Evolutionary conservation across 495 filamentous ascomycete genomes (phyloP).

Genomic region (Evernia prunastri): DNA sequence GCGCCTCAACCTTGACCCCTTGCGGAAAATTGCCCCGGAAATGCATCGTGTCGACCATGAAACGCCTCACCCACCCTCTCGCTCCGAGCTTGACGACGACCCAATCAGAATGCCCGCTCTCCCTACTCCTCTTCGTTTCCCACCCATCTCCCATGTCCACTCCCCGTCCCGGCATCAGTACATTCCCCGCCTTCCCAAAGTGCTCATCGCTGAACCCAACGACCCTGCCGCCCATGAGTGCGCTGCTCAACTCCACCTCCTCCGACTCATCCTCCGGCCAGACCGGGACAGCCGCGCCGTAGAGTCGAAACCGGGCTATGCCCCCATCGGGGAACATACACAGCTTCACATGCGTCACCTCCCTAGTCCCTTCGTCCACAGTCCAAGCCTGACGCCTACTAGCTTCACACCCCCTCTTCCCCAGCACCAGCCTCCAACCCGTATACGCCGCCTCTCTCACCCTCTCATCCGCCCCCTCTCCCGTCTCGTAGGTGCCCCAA

Average conservation of each 20-base stretch:
- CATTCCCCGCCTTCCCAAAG: slow-evolving; percentile 75
- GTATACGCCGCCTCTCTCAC: slow-evolving; percentile 51
- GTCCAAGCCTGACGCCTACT: slow-evolving; percentile 73
- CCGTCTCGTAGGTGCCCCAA: slow-evolving; percentile 61
- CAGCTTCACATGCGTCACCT: slow-evolving; percentile 76
- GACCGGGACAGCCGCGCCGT: slow-evolving; percentile 68
- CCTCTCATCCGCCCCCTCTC: slow-evolving; percentile 50
- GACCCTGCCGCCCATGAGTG: slow-evolving; percentile 72
- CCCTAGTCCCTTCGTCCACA: slow-evolving; percentile 46
- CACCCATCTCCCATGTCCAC: slow-evolving; percentile 93
- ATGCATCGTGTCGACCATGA: slow-evolving; percentile 82
- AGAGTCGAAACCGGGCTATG: slow-evolving; percentile 81
- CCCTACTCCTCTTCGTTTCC: slow-evolving; percentile 79
- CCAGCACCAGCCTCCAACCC: slow-evolving; percentile 70
- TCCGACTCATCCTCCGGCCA: slow-evolving; percentile 54
- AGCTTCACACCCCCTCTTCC: slow-evolving; percentile 64
- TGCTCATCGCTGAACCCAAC: slow-evolving; percentile 77
- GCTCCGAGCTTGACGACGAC: slow-evolving; percentile 70
- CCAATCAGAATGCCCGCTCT: slow-evolving; percentile 79
- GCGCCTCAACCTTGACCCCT: slow-evolving; percentile 51
- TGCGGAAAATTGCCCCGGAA: slow-evolving; percentile 88
- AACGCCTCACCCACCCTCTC: slow-evolving; percentile 58
- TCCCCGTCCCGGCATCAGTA: slow-evolving; percentile 78
- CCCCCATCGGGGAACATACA: slow-evolving; percentile 93
- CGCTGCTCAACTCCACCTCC: slow-evolving; percentile 76